Conservation (phyloP, 345 rosid genomes). For the Brassica incana region DNA sequence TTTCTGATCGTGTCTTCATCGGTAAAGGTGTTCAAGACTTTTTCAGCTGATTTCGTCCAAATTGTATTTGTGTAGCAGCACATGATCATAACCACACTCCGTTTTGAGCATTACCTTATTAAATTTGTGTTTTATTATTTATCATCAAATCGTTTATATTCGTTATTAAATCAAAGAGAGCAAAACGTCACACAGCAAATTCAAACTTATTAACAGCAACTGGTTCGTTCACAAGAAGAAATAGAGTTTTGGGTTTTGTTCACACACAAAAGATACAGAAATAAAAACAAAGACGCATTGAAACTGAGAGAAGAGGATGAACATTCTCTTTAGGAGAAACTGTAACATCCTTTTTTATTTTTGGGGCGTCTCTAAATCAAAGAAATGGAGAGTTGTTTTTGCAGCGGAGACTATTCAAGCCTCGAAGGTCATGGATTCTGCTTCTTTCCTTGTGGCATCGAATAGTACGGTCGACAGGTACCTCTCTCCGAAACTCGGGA, state of each 20-base stretch:
- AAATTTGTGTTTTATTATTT: not conserved
- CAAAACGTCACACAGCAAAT: not conserved
- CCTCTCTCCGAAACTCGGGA: conserved; percentile 80
- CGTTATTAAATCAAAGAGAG: not conserved
- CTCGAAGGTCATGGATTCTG: conserved; percentile 58
- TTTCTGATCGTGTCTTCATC: conserved; percentile 75
- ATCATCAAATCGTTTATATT: not conserved
- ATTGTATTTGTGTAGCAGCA: not conserved
- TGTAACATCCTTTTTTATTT: conserved; percentile 8
- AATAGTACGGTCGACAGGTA: conserved; percentile 69
- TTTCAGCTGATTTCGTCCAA: conserved; percentile 44
- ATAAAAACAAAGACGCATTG: conserved; percentile 30
- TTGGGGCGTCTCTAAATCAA: conserved; percentile 3
- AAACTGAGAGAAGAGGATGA: conserved; percentile 7
- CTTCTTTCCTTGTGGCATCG: conserved; percentile 66
- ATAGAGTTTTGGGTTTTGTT: conserved; percentile 9
- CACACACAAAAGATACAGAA: conserved; percentile 9
- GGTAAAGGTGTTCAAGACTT: conserved; percentile 90
- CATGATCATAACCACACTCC: not conserved
- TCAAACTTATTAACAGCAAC: conserved; percentile 1
- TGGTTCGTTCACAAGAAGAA: conserved; percentile 17
- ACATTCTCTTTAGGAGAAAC: conserved; percentile 1
- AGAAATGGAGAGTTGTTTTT: not conserved
- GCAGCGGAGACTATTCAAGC: conserved; percentile 31
- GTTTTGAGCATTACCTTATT: conserved; percentile 55